phyloP scores from a whole-genome alignment of 495 filamentous ascomycete genomes.

The Jackrogersella minutella region DNA sequence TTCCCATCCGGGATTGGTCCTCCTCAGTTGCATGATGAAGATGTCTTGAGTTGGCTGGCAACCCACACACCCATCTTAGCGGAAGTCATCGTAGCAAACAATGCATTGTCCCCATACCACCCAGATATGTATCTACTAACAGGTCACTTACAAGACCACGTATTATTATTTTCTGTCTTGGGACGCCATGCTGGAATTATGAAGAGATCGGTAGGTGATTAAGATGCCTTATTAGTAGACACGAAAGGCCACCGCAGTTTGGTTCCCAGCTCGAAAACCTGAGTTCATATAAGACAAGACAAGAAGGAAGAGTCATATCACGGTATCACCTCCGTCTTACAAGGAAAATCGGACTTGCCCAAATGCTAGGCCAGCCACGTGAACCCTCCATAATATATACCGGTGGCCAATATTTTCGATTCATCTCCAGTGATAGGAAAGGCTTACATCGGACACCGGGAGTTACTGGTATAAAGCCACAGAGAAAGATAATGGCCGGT shows the following conservation, averaged over 20 bases:
- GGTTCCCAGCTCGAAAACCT: slow-evolving; percentile 5
- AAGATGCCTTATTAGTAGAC: slow-evolving; percentile 37
- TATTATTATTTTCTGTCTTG: slow-evolving; percentile 19
- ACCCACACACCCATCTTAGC: slow-evolving; percentile 18
- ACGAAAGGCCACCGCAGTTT: slow-evolving; percentile 14
- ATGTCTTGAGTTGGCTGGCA: slow-evolving; percentile 19
- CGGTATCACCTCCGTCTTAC: background rate
- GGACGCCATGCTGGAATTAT: slow-evolving; percentile 11
- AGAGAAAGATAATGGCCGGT: slow-evolving; percentile 3
- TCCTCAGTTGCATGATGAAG: slow-evolving; percentile 17
- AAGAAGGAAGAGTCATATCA: background rate
- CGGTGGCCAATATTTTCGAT: slow-evolving; percentile 8
- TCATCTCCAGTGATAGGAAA: background rate
- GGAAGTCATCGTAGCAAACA: slow-evolving; percentile 24
- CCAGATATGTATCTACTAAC: slow-evolving; percentile 29
- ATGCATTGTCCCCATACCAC: slow-evolving; percentile 30
- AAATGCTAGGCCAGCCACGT: background rate
- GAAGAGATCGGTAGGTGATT: slow-evolving; percentile 15
- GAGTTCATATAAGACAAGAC: slow-evolving; percentile 12
- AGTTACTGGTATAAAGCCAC: background rate
- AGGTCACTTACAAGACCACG: slow-evolving; percentile 34
- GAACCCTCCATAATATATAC: background rate
- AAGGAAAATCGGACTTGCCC: background rate
- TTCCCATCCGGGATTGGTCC: slow-evolving; percentile 30
- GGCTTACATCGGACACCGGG: slow-evolving; percentile 5